Base-by-base conservation (phyloP, 805 yeast species). In the Zygosaccharomyces bailii region DNA sequence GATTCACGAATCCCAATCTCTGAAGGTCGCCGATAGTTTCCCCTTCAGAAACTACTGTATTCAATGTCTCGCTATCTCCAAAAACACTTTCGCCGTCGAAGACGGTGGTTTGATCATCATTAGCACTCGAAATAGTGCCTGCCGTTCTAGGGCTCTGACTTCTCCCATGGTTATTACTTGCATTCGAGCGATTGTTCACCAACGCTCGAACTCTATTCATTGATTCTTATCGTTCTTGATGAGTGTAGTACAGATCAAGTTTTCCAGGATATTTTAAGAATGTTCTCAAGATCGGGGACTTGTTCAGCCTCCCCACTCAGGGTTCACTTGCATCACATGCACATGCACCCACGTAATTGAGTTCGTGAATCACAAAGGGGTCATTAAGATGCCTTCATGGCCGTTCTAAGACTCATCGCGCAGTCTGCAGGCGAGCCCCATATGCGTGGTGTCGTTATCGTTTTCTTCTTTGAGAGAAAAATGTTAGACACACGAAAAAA, bases 1-100 rank as follows among this genome's bases (percentile, higher is more conserved):
- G 49, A 39, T 63, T 63, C 5, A 60, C 59, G 42, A 41, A 60
- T 2, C 64, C 65, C n/a, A 44, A 50, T 30, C 56, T 47, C 29
- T 49, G 53, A 4, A 55, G 43, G 39, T 61, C 67, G 2, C 65
- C 65, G 3, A 60, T 54, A 1, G 67, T 61, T n/a, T 44, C 36
- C 2, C 51, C 51, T 6, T 54, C 66, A 1, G 65, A 60, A 5
- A 44, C 39, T 16, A 42, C 54, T 1, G 64, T 60, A 32, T 50
- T 41, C 16, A 56, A 18, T 3, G 60, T 52, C 8, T 45, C 52
- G 1, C 42, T 32, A 43, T 56, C 61, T 10, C 41, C 47, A 11
- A 45, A 40, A 19, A 39, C 45, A 18, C 35, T 27, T 8, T 45
- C 44, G 2, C 34, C 34, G 8, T 50, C 58, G 8, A 49, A 36